Evolutionary conservation across 257 asterid genomes (phyloP).

Genomic region (Nemophila menziesii): DNA sequence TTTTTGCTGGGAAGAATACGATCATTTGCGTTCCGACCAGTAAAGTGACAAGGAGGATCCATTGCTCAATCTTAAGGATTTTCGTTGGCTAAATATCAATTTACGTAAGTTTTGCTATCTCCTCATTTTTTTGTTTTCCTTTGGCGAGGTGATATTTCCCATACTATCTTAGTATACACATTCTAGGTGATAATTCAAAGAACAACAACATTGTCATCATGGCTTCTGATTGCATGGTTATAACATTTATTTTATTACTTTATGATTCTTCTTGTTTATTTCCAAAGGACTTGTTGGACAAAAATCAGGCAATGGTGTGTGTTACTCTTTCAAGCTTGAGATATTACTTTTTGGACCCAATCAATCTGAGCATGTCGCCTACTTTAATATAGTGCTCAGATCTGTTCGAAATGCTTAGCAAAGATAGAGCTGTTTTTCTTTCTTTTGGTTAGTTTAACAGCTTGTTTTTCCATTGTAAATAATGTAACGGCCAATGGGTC

Average conservation of each 20-base stretch:
- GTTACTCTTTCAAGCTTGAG: slow-evolving; percentile 8
- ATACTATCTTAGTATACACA: background rate
- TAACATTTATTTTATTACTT: background rate
- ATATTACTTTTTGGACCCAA: slow-evolving; percentile 1
- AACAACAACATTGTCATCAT: no score
- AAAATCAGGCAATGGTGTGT: slow-evolving; percentile 31
- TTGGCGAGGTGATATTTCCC: slow-evolving; percentile 5
- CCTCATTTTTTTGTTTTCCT: background rate
- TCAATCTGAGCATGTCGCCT: no score
- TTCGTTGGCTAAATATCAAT: slow-evolving; percentile 44
- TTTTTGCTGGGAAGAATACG: no score
- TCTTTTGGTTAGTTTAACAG: no score
- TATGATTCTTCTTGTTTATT: slow-evolving; percentile 15
- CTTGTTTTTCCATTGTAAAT: no score
- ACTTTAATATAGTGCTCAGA: no score
- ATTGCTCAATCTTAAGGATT: slow-evolving; percentile 17
- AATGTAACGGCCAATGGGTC: no score
- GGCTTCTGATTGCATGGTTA: no score
- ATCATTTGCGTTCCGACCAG: no score
- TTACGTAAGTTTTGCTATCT: slow-evolving; percentile 43
- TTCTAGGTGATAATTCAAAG: no score
- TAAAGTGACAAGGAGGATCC: slow-evolving; percentile 27
- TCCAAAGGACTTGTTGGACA: slow-evolving; percentile 36
- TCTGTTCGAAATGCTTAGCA: no score
- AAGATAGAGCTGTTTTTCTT: no score